Percentiles rank a stretch among this genome's conserved stretches.
Evolutionary conservation across 2,329 filamentous ascomycete genomes (phyloP).

Genomic region (Trichoderma pleuroti): DNA sequence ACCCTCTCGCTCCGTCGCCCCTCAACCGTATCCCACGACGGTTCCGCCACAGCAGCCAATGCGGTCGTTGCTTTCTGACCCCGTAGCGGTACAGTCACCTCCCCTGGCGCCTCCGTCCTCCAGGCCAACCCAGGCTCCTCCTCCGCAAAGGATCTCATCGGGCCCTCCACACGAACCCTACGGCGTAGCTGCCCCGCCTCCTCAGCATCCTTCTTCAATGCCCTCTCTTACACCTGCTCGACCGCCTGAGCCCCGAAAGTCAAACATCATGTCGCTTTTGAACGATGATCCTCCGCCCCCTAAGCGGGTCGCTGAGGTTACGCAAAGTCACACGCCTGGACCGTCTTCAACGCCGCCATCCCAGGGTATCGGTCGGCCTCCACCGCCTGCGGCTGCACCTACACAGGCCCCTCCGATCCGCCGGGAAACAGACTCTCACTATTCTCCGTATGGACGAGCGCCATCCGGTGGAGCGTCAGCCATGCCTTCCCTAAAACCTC

Average conservation of each 20-base stretch:
- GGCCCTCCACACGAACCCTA: conserved; percentile 33
- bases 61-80: conserved; percentile 40
- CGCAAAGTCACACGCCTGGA: conserved; percentile 32
- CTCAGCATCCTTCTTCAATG: conserved; percentile 31
- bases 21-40: conserved; percentile 30
- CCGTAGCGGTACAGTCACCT: conserved; percentile 37
- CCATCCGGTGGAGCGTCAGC: conserved; percentile 38
- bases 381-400: conserved; percentile 39
- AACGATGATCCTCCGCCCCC: conserved; percentile 55
- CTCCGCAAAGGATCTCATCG: conserved; percentile 35
- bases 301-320: conserved; percentile 52
- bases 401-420: conserved; percentile 43
- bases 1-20: conserved; percentile 38
- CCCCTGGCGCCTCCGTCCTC: conserved; percentile 37
- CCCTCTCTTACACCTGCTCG: conserved; percentile 37
- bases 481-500: conserved; percentile 55
- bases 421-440: conserved; percentile 49
- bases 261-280: conserved; percentile 60
- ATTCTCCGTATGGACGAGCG: conserved; percentile 43
- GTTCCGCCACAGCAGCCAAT: conserved; percentile 39
- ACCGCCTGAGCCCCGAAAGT: conserved; percentile 53
- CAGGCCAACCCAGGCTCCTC: conserved; percentile 38
- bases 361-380: conserved; percentile 41
- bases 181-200: conserved; percentile 26
- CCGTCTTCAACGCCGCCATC: conserved; percentile 51